phyloP scores from a whole-genome alignment of 1,139 yeast genomes.

The Pichia terricola region DNA sequence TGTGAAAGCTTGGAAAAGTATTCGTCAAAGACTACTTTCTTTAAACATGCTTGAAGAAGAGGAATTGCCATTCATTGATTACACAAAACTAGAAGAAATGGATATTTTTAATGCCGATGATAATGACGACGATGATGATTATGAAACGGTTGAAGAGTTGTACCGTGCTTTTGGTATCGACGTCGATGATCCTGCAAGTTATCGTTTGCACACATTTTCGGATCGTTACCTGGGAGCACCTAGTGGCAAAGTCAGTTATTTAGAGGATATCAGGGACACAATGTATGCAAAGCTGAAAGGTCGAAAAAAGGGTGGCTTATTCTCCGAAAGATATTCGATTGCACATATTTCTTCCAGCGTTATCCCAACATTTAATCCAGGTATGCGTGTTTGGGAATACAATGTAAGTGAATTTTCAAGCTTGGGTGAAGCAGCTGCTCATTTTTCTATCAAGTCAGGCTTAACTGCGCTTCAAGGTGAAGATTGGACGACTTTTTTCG shows the following conservation, averaged over 20 bases:
- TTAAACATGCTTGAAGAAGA: slow-evolving; percentile 13
- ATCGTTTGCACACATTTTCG: slow-evolving; percentile 11
- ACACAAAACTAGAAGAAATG: slow-evolving; percentile 8
- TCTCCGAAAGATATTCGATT: slow-evolving; percentile 54
- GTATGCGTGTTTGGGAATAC: slow-evolving; percentile 78
- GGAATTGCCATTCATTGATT: slow-evolving; percentile 11
- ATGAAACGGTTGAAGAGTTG: slow-evolving; percentile 8
- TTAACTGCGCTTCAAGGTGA: slow-evolving; percentile 14
- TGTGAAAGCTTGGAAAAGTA: slow-evolving; percentile 52
- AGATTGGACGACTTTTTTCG: slow-evolving; percentile 23
- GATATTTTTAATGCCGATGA: slow-evolving; percentile 3
- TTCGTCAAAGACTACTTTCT: slow-evolving; percentile 21
- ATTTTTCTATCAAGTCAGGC: neutral
- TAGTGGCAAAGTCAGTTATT: slow-evolving; percentile 48
- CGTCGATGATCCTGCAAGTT: slow-evolving; percentile 8
- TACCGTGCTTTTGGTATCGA: slow-evolving; percentile 7
- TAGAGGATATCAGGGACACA: slow-evolving; percentile 44
- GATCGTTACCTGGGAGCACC: slow-evolving; percentile 51
- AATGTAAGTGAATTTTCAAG: slow-evolving; percentile 43
- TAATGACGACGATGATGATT: slow-evolving; percentile 6
- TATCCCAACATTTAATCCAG: slow-evolving; percentile 82
- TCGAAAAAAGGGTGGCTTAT: slow-evolving; percentile 33
- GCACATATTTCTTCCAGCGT: slow-evolving; percentile 67
- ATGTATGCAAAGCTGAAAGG: slow-evolving; percentile 42
- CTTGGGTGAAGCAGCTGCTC: slow-evolving; percentile 4